Conservation (phyloP, 768 basidiomycete genomes). For the Solioccasus polychromus region DNA sequence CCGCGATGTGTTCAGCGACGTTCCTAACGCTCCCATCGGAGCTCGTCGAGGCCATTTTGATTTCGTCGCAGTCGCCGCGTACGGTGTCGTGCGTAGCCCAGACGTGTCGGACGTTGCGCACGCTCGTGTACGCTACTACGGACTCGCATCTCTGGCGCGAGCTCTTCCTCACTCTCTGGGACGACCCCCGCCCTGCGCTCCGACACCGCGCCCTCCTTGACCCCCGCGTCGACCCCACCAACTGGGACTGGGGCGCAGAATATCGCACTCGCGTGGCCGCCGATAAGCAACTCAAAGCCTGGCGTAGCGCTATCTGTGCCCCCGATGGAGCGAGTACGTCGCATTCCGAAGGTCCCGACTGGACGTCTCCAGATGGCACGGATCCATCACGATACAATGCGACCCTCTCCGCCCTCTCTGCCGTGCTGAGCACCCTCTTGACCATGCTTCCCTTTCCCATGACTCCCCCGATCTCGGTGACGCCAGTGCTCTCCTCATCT, state of each 20-base stretch:
- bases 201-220: slow-evolving; percentile 25
- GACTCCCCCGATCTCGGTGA: slow-evolving; percentile 21
- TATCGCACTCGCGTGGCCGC: slow-evolving; percentile 23
- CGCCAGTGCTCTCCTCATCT: slow-evolving; percentile 14
- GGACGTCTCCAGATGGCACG: too few relatives aligned
- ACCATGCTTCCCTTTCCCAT: slow-evolving; percentile 32
- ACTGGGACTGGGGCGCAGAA: slow-evolving; percentile 24
- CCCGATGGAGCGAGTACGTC: not conserved
- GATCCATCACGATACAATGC: not conserved
- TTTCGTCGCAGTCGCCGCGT: slow-evolving; percentile 22
- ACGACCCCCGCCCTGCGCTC: slow-evolving; percentile 43
- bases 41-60: slow-evolving; percentile 39
- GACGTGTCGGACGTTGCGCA: slow-evolving; percentile 34
- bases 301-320: slow-evolving; percentile 16
- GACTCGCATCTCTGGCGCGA: slow-evolving; percentile 46
- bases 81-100: slow-evolving; percentile 37
- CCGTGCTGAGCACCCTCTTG: slow-evolving; percentile 33
- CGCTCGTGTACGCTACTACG: slow-evolving; percentile 34
- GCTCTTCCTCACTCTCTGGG: slow-evolving; percentile 47
- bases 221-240: slow-evolving; percentile 16
- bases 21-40: slow-evolving; percentile 36
- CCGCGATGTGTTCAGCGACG: too few relatives aligned
- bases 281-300: slow-evolving; percentile 24
- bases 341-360: too few relatives aligned
- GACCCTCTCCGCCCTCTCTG: slow-evolving; percentile 21